These are phyloP conservation scores for Epichloe festucae DNA, from an alignment of 2,329 filamentous ascomycete species.

Conservation along the genomic window DNA sequence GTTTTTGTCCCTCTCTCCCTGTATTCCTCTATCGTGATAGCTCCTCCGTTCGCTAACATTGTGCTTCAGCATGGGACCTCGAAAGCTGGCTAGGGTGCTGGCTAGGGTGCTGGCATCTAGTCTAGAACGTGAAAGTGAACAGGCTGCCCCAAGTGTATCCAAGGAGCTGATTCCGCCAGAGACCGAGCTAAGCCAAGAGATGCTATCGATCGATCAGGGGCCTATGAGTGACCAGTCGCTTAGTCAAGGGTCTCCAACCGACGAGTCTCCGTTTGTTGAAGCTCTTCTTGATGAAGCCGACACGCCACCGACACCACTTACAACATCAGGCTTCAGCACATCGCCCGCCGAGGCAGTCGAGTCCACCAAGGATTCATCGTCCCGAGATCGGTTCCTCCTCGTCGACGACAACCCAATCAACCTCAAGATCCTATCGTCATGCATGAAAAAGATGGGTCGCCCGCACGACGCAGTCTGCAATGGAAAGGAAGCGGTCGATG, in stretches of 20 bases:
- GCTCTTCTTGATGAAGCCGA: neutral
- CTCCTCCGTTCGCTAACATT: neutral
- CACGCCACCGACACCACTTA: neutral
- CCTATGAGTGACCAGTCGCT: neutral
- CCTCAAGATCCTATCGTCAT: slow-evolving; percentile 16
- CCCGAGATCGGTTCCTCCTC: slow-evolving; percentile 10
- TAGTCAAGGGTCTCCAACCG: neutral
- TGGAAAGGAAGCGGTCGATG: slow-evolving; percentile 17
- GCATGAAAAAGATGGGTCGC: slow-evolving; percentile 15
- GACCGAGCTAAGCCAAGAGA: neutral
- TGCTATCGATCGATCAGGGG: neutral
- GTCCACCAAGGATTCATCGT: neutral
- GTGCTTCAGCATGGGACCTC: slow-evolving; percentile 19
- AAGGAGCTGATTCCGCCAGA: neutral
- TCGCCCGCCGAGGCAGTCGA: neutral
- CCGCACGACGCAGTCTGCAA: slow-evolving; percentile 12
- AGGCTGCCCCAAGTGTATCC: neutral
- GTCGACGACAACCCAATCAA: slow-evolving; percentile 27
- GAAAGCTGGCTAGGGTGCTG: slow-evolving; percentile 16
- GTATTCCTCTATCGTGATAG: neutral
- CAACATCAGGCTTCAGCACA: neutral
- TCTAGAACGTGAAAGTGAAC: neutral
- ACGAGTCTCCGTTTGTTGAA: neutral
- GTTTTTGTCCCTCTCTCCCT: slow-evolving; percentile 6
- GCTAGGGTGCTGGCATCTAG: slow-evolving; percentile 1